Evolutionary conservation across 148 eudicot species (phyloP), one percentile per base, ranked within the genome.

Genomic region (Diospyros kaki): DNA sequence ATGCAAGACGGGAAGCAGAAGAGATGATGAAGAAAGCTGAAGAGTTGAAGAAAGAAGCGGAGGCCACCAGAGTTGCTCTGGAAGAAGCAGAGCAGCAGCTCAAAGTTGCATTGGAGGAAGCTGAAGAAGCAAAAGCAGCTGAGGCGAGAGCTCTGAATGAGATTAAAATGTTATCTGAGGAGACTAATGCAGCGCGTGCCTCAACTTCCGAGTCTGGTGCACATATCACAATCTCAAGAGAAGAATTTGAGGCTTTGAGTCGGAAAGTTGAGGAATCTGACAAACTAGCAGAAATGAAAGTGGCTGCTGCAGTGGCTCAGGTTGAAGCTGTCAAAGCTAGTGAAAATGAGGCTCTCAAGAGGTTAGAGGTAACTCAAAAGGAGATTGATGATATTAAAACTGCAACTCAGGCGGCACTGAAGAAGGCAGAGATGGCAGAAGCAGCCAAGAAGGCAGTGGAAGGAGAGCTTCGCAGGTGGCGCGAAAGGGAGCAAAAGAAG

Each of bases 301-400:
- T 94, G 72, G 91, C 83, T 28, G 97, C 98, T 78, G 98, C 93
- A 41, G 73, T 87, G 83, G 95, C 98, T 58, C 95, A 91, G 79
- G 95, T 85, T 39, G 98, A 90, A 73, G 97, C 97, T 44, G 87
- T 96, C 70, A 91, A 84, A 81, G 98, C 98, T 17, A 89, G 99
- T 74, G 97, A 96, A 77, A 84, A 84, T 48, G 99, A 93, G 83
- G 97, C 93, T 45, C 56, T 88, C 38, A 81, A 91, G 84, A 88
- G 73, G 75, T 76, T 96, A 69, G 97, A 88, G 74, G 86, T 85
- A 18, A 70, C 87, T 45, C 81, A 83, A 73, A 89, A 91, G 82
- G 99, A 96, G 82, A 88, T 91, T 9, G 85, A 82, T 46, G 93
- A 86, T 9, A 83, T 86, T 81, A 89, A 88, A 75, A 83, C 83